Conservation (phyloP, 106 monocot species). For the Hemerocallis citrina region DNA sequence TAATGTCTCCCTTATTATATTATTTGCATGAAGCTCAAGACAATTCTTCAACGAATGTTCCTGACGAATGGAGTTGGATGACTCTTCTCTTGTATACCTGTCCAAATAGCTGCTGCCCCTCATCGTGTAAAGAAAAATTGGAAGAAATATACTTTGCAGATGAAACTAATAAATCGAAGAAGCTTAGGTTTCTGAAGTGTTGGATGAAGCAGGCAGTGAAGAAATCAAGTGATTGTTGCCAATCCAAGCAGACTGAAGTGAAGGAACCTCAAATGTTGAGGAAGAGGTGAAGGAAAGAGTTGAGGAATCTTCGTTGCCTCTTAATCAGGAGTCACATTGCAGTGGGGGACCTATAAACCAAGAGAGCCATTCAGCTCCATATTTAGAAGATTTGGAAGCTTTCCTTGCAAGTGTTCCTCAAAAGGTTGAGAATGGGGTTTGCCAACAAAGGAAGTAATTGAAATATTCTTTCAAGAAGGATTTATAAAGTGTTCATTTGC, state of each 20-base stretch:
- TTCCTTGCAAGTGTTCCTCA: conserved; percentile 44
- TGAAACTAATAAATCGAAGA: conserved; percentile 45
- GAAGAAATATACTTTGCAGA: conserved; percentile 55
- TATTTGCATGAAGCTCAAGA: conserved; percentile 72
- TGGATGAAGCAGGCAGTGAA: conserved; percentile 82
- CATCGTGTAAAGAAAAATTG: too few relatives aligned
- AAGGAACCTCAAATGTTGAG: neutral
- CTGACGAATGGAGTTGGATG: conserved; percentile 79
- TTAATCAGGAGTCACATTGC: conserved; percentile 7
- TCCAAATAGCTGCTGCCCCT: too few relatives aligned
- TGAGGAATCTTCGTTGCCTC: conserved; percentile 3
- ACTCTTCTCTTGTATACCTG: conserved; percentile 77
- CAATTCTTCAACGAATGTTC: conserved; percentile 21
- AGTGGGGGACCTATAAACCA: conserved; percentile 14
- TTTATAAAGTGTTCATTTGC: too few relatives aligned
- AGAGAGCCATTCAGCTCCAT: conserved; percentile 7
- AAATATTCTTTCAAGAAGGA: too few relatives aligned
- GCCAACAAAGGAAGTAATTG: conserved; percentile 47
- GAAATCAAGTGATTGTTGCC: conserved; percentile 16
- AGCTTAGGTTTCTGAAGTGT: conserved; percentile 76
- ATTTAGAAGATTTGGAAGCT: conserved; percentile 35
- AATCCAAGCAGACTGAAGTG: conserved; percentile 5
- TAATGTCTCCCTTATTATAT: conserved; percentile 87
- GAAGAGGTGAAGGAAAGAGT: conserved; percentile 4
- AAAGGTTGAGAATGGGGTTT: conserved; percentile 64